Conservation (phyloP, 257 asterid species). For the Coffea canephora region DNA sequence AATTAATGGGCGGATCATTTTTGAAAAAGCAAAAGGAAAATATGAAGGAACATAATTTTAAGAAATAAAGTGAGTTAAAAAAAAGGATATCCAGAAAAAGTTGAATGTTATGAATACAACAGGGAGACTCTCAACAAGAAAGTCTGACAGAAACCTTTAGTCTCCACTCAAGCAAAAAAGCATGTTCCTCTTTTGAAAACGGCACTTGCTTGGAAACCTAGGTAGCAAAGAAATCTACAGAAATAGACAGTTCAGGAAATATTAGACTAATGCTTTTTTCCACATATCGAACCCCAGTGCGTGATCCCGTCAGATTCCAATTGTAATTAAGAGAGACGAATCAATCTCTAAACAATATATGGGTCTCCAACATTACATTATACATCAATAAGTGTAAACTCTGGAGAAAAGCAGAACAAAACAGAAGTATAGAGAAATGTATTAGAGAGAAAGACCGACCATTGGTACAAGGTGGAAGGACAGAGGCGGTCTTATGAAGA, state of each 20-base stretch:
- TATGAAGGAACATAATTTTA: slow-evolving; percentile 3
- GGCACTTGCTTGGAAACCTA: slow-evolving; percentile 3
- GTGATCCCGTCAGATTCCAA: slow-evolving; percentile 4
- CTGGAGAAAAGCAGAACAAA: neutral
- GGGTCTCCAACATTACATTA: neutral
- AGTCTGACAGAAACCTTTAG: neutral
- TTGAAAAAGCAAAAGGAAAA: neutral
- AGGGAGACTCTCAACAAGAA: neutral
- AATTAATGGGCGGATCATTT: neutral
- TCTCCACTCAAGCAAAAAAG: neutral
- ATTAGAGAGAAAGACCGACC: slow-evolving; percentile 21
- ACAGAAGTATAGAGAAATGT: neutral
- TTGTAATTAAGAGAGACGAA: neutral
- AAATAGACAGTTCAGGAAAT: slow-evolving; percentile 3
- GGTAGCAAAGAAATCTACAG: neutral
- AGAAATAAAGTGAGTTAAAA: neutral
- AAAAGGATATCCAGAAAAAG: neutral
- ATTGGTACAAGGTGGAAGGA: slow-evolving; percentile 38
- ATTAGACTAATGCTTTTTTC: neutral
- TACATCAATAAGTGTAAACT: too few relatives aligned
- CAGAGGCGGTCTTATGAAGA: slow-evolving; percentile 28
- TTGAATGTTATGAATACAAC: neutral
- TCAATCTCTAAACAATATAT: neutral
- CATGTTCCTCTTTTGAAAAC: neutral
- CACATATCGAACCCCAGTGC: slow-evolving; percentile 9